A percentile compares a stretch with the other conserved stretches of the same genome.
phyloP scores from a whole-genome alignment of 1,284 basidiomycete genomes.

The Bjerkandera adusta region DNA sequence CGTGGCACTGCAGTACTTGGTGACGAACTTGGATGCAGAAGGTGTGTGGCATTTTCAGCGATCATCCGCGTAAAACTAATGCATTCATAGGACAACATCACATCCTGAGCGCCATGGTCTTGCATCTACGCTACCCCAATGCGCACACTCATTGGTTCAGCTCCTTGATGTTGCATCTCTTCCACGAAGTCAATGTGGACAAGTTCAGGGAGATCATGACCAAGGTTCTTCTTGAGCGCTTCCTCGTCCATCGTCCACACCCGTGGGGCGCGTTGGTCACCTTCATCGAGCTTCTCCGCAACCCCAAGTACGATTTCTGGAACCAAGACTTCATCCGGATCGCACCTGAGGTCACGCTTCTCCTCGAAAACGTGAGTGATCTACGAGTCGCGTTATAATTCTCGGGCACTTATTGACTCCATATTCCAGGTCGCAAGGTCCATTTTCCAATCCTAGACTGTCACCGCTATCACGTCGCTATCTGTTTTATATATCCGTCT shows the following conservation, averaged over 20 bases:
- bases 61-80: background rate
- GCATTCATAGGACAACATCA: conserved; percentile 80
- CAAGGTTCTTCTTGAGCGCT: conserved; percentile 89
- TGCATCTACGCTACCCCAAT: conserved; percentile 94
- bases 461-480: conserved; percentile 54
- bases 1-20: conserved; percentile 78
- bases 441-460: conserved; percentile 69
- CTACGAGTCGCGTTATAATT: conserved; percentile 5
- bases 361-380: conserved; percentile 73
- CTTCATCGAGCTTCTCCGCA: conserved; percentile 88
- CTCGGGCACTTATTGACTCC: conserved; percentile 12
- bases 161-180: conserved; percentile 84
- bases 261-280: conserved; percentile 96
- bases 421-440: conserved; percentile 61
- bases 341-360: conserved; percentile 77
- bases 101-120: conserved; percentile 84
- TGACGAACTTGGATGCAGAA: conserved; percentile 86
- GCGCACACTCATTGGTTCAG: conserved; percentile 98
- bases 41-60: conserved; percentile 43
- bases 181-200: conserved; percentile 72
- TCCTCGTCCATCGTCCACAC: conserved; percentile 92
- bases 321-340: conserved; percentile 78
- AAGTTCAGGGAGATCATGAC: conserved; percentile 89
- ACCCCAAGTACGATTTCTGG: conserved; percentile 86
- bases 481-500: conserved; percentile 56